Conservation (phyloP, 2,329 filamentous ascomycete species). For the Trichoderma arundinaceum region DNA sequence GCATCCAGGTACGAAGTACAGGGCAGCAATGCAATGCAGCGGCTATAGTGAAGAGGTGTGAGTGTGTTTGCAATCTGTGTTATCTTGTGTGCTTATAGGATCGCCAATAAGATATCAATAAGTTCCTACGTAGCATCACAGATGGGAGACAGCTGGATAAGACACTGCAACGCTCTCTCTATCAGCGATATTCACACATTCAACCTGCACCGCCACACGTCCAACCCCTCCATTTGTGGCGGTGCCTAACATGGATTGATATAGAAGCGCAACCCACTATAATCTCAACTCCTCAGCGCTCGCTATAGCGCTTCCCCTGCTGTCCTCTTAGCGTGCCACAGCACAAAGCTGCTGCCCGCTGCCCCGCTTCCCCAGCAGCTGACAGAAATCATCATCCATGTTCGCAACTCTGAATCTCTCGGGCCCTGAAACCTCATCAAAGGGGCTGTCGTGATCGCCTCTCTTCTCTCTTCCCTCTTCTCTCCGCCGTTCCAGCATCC, state of each 20-base stretch:
- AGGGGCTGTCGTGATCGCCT: slow-evolving; percentile 26
- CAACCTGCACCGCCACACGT: background rate
- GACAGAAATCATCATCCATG: slow-evolving; percentile 24
- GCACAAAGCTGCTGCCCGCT: background rate
- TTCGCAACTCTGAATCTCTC: slow-evolving; percentile 12
- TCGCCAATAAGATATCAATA: too few relatives aligned
- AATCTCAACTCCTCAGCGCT: background rate
- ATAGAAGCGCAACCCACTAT: background rate
- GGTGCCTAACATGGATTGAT: background rate
- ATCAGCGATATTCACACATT: too few relatives aligned
- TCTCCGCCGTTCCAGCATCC: background rate
- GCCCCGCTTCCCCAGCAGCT: slow-evolving; percentile 31
- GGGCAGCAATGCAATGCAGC: too few relatives aligned
- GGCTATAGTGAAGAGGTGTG: too few relatives aligned
- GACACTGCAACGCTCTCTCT: too few relatives aligned
- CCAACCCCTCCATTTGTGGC: slow-evolving; percentile 31
- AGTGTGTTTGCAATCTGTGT: too few relatives aligned
- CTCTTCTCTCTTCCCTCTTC: background rate
- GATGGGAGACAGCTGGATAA: too few relatives aligned
- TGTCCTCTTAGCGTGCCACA: background rate
- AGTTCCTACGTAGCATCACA: too few relatives aligned
- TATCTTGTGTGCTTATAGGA: too few relatives aligned
- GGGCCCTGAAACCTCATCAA: slow-evolving; percentile 12
- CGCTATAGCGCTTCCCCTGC: background rate
- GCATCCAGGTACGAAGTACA: too few relatives aligned